Evolutionary conservation across 805 yeast genomes (phyloP).

Genomic region (Sporopachydermia quercuum): DNA sequence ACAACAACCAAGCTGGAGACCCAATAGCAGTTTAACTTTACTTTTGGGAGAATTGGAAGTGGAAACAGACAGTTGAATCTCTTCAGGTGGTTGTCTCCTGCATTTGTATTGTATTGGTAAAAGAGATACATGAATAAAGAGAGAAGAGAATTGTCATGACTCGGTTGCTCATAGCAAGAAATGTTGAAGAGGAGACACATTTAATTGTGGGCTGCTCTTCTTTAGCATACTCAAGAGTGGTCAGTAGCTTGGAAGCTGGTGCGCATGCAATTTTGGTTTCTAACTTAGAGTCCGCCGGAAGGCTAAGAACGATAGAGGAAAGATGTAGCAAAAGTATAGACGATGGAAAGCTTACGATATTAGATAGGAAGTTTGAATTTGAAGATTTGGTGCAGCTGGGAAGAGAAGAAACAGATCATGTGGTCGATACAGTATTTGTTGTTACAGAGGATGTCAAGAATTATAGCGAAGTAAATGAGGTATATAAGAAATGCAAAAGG

Average conservation of each 20-base stretch:
- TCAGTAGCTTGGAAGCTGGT: constrained; percentile 34
- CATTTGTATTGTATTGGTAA: too few species aligned
- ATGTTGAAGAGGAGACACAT: constrained; percentile 37
- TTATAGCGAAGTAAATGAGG: constrained; percentile 14
- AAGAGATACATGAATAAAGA: too few species aligned
- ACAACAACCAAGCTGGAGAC: too few species aligned
- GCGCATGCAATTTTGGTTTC: constrained; percentile 41
- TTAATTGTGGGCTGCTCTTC: constrained; percentile 39
- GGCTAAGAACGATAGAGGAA: constrained; percentile 16
- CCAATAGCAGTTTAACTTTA: too few species aligned
- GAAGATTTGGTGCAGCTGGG: constrained; percentile 42
- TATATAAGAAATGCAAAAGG: constrained; percentile 37
- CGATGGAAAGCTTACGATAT: constrained; percentile 15
- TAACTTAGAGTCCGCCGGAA: constrained; percentile 11
- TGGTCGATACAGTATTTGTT: constrained; percentile 71
- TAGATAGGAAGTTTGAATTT: constrained; percentile 22
- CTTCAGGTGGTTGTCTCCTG: too few species aligned
- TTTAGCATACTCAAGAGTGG: constrained; percentile 32
- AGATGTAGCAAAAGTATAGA: constrained; percentile 12
- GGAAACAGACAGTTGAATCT: too few species aligned
- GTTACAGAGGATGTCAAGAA: constrained; percentile 23
- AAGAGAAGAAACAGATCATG: constrained; percentile 38
- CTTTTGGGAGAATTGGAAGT: too few species aligned
- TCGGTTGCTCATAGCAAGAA: constrained; percentile 26
- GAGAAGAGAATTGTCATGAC: too few species aligned